Conservation (phyloP, 192 early-diverging fungal species). For the Lunasporangiospora selenospora region DNA sequence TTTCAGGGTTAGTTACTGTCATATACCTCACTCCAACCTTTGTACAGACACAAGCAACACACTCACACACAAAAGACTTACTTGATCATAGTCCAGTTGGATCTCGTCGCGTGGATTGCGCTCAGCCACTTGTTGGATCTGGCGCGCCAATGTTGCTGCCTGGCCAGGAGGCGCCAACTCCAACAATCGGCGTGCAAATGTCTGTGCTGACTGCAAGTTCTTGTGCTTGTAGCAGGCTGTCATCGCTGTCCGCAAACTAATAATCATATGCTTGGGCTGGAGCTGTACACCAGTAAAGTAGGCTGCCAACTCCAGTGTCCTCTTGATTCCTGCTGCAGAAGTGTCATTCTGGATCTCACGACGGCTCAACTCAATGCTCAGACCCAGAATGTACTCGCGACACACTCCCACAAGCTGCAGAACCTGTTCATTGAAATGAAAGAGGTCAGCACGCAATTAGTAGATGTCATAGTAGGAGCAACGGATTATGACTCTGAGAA, state of each 20-base stretch:
- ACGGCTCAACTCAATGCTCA: constrained; percentile 84
- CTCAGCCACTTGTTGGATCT: constrained; percentile 79
- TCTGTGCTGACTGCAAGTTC: constrained; percentile 86
- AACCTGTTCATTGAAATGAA: too few species aligned
- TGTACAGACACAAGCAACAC: too few species aligned
- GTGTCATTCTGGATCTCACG: constrained; percentile 61
- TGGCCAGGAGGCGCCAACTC: constrained; percentile 85
- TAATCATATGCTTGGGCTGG: constrained; percentile 87
- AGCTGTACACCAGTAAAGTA: constrained; percentile 96
- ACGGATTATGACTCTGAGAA: too few species aligned
- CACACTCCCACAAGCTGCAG: constrained; percentile 78
- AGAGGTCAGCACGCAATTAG: too few species aligned
- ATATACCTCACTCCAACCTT: too few species aligned
- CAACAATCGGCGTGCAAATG: constrained; percentile 88
- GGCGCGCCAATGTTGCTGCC: constrained; percentile 82
- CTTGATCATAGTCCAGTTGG: constrained; percentile 87
- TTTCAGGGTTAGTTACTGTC: too few species aligned
- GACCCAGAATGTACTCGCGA: constrained; percentile 93
- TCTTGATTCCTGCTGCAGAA: constrained; percentile 66
- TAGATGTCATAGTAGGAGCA: too few species aligned
- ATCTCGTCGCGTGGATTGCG: constrained; percentile 83
- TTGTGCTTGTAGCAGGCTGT: constrained; percentile 79
- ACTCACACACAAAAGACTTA: too few species aligned
- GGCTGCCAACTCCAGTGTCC: constrained; percentile 87
- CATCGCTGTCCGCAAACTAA: constrained; percentile 89